Evolutionary conservation across 176 grass and related monocot species (phyloP).

Genomic region (Olyra latifolia): DNA sequence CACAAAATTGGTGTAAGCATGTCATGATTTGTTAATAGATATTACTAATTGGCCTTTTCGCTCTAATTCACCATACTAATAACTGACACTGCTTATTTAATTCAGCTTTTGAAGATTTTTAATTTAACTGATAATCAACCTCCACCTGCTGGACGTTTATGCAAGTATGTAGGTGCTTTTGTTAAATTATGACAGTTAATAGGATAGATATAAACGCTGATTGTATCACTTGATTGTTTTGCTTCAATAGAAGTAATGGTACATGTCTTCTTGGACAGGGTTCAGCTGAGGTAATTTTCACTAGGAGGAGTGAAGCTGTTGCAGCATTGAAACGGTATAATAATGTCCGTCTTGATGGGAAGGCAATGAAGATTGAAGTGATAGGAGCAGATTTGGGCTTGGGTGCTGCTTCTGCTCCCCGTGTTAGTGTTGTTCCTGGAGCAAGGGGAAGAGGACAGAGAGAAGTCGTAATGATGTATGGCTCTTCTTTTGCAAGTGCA

Average conservation of each 20-base stretch:
- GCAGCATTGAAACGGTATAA: slow-evolving; percentile 86
- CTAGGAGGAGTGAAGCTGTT: slow-evolving; percentile 81
- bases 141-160: not conserved
- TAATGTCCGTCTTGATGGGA: slow-evolving; percentile 93
- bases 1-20: not conserved
- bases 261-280: slow-evolving; percentile 56
- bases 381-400: slow-evolving; percentile 75
- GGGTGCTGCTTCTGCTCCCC: slow-evolving; percentile 37
- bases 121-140: not conserved
- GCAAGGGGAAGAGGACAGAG: slow-evolving; percentile 65
- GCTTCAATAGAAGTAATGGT: not conserved
- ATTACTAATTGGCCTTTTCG: not conserved
- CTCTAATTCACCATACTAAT: not conserved
- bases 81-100: not conserved
- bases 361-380: slow-evolving; percentile 89
- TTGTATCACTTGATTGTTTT: not conserved
- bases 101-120: not conserved
- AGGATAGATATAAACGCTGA: not conserved
- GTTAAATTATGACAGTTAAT: not conserved
- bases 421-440: slow-evolving; percentile 63
- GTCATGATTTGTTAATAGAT: not conserved
- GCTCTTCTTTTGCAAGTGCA: slow-evolving; percentile 21
- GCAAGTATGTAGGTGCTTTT: not conserved
- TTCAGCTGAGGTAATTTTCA: slow-evolving; percentile 90
- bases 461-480: slow-evolving; percentile 95